Evolutionary conservation across 495 filamentous ascomycete species (phyloP).

Genomic region (Cercophora newfieldiana): DNA sequence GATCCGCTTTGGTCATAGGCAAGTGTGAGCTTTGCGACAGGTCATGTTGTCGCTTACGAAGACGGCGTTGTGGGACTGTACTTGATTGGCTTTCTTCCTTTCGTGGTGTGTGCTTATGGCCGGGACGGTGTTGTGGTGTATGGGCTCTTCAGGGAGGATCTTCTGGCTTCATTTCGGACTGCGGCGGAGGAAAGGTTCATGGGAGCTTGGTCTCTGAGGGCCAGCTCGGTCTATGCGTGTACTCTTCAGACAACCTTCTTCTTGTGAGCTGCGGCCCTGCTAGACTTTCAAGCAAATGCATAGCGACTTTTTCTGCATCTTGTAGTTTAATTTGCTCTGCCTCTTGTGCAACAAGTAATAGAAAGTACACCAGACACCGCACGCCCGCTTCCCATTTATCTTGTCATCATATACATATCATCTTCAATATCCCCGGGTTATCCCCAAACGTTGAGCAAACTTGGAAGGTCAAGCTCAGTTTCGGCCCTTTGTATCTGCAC

Average conservation of each 20-base stretch:
- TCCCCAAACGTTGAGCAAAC: background rate
- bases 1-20: background rate
- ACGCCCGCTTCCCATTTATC: background rate
- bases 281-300: background rate
- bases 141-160: background rate
- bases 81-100: background rate
- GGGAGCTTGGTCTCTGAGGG: background rate
- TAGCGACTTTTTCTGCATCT: background rate
- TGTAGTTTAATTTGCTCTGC: background rate
- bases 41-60: background rate
- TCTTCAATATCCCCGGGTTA: background rate
- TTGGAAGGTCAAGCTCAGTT: no score
- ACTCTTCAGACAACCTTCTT: background rate
- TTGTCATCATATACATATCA: background rate
- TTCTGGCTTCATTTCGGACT: background rate
- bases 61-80: background rate
- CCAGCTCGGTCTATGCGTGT: background rate
- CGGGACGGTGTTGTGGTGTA: background rate
- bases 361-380: background rate
- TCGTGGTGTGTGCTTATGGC: background rate
- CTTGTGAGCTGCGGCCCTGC: background rate
- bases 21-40: background rate
- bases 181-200: background rate
- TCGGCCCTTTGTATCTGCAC: background rate
- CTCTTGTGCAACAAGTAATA: background rate